Evolutionary conservation across 331 rosid species (phyloP), one percentile per base, ranked within the genome.

Genomic region (Saraca asoca): DNA sequence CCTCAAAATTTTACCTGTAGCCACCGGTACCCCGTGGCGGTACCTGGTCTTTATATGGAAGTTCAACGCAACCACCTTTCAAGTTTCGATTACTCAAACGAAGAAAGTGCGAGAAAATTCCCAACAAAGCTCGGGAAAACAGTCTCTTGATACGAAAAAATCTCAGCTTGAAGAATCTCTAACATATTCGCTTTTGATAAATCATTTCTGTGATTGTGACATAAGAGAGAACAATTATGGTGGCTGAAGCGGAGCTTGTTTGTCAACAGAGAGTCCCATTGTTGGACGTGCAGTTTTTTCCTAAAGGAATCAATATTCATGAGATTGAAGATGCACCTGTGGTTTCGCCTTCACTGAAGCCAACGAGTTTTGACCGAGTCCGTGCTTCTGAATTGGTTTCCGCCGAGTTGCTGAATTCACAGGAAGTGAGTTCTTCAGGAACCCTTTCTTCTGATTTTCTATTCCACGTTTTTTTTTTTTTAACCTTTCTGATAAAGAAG

Each of bases 241-340:
- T 87, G 70, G 98, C 89, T 50, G 95, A 81, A 86, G 86, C 88
- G 54, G 82, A 89, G 44, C 20, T 74, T 55, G 80, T 84, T 45
- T 79, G 85, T 66, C 85, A 74, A 68, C 83, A 79, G 65, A 81
- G 54, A 85, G 55, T 79, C 58, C 76, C 85, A 44, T 83, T 52
- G 66, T 55, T 86, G 79, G 97, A 81, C 64, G 80, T 80, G 34
- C 75, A 78, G 44, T 78, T 62, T 79, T 75, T 80, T 51, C 76
- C 78, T 34, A 85, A 78, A 61, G 88, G 73, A n/a, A 56, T 62
- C 56, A 66, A 60, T 78, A 60, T 76, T 64, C 71, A 51, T 20
- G 82, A 80, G 76, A 83, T 75, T 62, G 91, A 74, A 24, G 89
- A 80, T 48, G 76, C 66, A 46, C 78, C 69, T 50, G 41, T 76